Base-by-base conservation (phyloP, 192 early-diverging fungal species). In the Coemansia sp. region DNA sequence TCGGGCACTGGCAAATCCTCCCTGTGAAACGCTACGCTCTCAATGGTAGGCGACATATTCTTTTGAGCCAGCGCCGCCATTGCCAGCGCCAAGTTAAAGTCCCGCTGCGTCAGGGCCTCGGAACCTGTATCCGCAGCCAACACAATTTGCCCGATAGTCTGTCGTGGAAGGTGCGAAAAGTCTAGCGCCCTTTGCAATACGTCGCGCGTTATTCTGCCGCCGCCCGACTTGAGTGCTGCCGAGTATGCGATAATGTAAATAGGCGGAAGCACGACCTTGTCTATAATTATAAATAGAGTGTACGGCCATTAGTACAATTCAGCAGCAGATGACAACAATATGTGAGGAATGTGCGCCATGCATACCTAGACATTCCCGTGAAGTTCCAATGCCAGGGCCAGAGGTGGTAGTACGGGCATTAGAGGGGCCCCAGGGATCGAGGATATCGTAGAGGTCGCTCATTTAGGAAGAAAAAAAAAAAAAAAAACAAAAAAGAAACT, bases 1-100 rank as follows among this genome's bases (percentile, higher is more conserved):
- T 84, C 82, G 11, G 87, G 90, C 45, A 83, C 64, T 2, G 88
- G 92, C 44, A 90, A 77, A 64, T 90, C 87, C 64, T 91, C 80
- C 62, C 84, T 85, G 74, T 90, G 89, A 36, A 85, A 79, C 53
- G 85, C 76, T n/a, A 93, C 64, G 55, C 78, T 88, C 32, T 89
- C 87, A 41, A 91, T 78, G 6, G 92, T 86, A n/a, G 89, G 75
- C 39, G 88, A 83, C 88, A 93, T 90, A 80, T 93, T 89, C 74
- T 93, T 92, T 70, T 93, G 92, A 4, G 90, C 90, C 67, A 91
- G 76, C 9, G 87, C 92, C 5, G 86, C 72, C 57, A 93, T 80
- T 8, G 90, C 90, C 44, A 93, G 72, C 5, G 89, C 88, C 59
- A 89, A 77, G 51, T 90, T 89, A 73, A 91, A 92, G 75, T 92